These are phyloP conservation scores for Streptanthus diversifolius DNA, from an alignment of 345 rosid genomes.

Conservation along the genomic window DNA sequence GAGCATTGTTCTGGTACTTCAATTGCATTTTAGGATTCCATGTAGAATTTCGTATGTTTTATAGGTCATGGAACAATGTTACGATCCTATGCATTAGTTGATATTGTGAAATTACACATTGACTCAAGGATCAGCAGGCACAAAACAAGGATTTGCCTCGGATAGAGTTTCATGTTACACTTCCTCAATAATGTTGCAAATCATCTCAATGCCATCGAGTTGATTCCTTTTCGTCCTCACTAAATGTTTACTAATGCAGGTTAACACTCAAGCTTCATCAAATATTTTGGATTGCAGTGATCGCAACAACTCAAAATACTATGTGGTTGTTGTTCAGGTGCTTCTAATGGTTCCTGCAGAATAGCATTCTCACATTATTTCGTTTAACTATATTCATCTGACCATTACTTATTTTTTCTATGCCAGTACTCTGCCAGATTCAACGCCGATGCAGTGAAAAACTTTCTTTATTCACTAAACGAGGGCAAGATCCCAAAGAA, in stretches of 20 bases:
- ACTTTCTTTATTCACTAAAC: constrained; percentile 58
- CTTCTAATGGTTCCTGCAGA: neutral
- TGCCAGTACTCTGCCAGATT: constrained; percentile 74
- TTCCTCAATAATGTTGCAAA: neutral
- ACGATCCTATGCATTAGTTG: neutral
- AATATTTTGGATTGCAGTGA: constrained; percentile 66
- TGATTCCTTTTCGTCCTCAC: neutral
- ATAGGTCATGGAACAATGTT: neutral
- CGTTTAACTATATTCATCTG: neutral
- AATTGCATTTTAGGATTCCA: neutral
- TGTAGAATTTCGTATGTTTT: neutral
- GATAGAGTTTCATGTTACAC: neutral
- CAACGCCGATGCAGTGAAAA: constrained; percentile 76
- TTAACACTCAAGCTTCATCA: constrained; percentile 75
- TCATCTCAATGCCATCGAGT: neutral
- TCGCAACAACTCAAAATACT: constrained; percentile 74
- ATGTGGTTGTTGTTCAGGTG: constrained; percentile 85
- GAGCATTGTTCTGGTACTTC: constrained; percentile 80
- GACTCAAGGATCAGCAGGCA: neutral
- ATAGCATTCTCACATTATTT: neutral
- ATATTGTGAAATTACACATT: neutral
- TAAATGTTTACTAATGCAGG: constrained; percentile 37
- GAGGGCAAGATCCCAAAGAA: constrained; percentile 73
- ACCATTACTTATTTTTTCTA: constrained; percentile 16
- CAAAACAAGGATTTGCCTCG: neutral